Evolutionary conservation across 805 yeast genomes (phyloP).

Genomic region (Suhomyces prunicola): DNA sequence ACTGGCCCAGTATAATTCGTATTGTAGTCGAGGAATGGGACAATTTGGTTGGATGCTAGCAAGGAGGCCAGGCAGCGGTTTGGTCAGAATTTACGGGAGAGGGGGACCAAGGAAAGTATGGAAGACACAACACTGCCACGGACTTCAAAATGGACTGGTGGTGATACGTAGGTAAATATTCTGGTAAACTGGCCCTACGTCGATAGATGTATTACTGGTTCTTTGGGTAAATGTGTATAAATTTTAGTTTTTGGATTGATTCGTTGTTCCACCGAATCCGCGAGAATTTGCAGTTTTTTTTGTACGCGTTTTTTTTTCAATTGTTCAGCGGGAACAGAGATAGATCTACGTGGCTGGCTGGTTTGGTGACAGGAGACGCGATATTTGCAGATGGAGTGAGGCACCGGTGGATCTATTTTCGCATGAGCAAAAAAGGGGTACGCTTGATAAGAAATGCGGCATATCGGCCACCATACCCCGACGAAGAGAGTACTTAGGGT

Average conservation of each 20-base stretch:
- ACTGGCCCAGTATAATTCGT: background rate
- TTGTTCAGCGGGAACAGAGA: slow-evolving; percentile 1
- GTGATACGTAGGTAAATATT: background rate
- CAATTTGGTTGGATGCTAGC: background rate
- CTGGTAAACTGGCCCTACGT: background rate
- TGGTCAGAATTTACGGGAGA: background rate
- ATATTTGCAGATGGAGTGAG: background rate
- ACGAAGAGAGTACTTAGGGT: background rate
- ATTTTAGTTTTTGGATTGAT: background rate
- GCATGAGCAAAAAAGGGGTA: background rate
- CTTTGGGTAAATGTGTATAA: background rate
- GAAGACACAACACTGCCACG: background rate
- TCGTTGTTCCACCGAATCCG: background rate
- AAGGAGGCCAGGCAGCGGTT: background rate
- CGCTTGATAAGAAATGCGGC: background rate
- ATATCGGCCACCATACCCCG: background rate
- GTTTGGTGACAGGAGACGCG: background rate
- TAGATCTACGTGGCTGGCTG: background rate
- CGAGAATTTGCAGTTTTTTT: slow-evolving; percentile 3
- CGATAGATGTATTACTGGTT: background rate
- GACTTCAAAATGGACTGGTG: background rate
- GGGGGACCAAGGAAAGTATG: background rate
- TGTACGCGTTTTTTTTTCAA: slow-evolving; percentile 6
- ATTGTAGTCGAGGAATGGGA: background rate
- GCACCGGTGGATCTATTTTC: background rate